Conservation (phyloP, 169 alveolate species). For the Cytauxzoon felis region DNA sequence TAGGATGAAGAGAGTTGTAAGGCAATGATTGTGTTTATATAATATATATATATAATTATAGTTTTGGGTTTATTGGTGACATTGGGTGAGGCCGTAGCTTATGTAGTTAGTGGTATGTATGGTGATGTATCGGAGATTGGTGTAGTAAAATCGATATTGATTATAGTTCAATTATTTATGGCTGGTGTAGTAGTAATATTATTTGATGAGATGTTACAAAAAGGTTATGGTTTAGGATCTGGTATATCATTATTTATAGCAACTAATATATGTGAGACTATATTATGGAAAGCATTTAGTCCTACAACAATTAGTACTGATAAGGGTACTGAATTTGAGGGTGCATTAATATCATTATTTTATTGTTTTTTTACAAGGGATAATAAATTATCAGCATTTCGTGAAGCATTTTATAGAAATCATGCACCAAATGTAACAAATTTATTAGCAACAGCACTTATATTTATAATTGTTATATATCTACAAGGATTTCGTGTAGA, state of each 20-base stretch:
- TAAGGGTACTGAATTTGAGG: slow-evolving; percentile 97
- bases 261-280: slow-evolving; percentile 98
- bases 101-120: slow-evolving; percentile 96
- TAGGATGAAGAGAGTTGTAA: neutral
- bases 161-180: slow-evolving; percentile 92
- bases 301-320: slow-evolving; percentile 98
- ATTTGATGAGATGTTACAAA: slow-evolving; percentile 97
- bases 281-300: slow-evolving; percentile 98
- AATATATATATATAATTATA: slow-evolving; percentile 1
- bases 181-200: slow-evolving; percentile 99
- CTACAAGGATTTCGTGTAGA: slow-evolving; percentile 99
- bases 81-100: slow-evolving; percentile 99
- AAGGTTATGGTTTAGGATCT: slow-evolving; percentile 99
- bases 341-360: slow-evolving; percentile 97
- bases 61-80: slow-evolving; percentile 97
- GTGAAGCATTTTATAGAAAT: slow-evolving; percentile 93
- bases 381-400: slow-evolving; percentile 74
- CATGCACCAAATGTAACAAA: slow-evolving; percentile 97
- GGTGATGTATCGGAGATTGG: slow-evolving; percentile 97
- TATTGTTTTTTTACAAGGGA: slow-evolving; percentile 93
- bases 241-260: slow-evolving; percentile 99
- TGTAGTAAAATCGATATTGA: slow-evolving; percentile 92
- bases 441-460: slow-evolving; percentile 94
- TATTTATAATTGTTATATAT: slow-evolving; percentile 96
- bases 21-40: neutral